Conservation (phyloP, 208 protist genomes). For the Trypanosoma avium region DNA sequence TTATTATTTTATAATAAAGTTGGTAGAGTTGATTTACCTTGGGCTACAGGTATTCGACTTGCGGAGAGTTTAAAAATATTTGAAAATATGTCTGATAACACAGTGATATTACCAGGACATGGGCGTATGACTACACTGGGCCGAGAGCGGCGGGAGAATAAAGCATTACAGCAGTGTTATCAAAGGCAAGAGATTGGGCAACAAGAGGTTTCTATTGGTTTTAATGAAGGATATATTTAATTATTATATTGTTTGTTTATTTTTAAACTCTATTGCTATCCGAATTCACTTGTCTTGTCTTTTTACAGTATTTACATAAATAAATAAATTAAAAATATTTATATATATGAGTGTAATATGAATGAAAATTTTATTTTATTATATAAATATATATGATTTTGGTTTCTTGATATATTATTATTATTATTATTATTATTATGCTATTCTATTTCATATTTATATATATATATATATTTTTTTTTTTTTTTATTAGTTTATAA, state of each 20-base stretch:
- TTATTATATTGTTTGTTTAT: neutral
- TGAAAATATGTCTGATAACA: slow-evolving; percentile 77
- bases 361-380: too few species aligned
- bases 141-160: slow-evolving; percentile 76
- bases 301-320: slow-evolving; percentile 9
- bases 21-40: slow-evolving; percentile 87
- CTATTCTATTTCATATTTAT: too few species aligned
- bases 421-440: too few species aligned
- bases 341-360: too few species aligned
- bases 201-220: slow-evolving; percentile 72
- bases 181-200: slow-evolving; percentile 58
- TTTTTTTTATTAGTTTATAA: too few species aligned
- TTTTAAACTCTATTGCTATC: neutral
- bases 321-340: too few species aligned
- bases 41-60: slow-evolving; percentile 69
- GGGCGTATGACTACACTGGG: slow-evolving; percentile 86
- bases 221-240: slow-evolving; percentile 85
- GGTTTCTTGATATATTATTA: too few species aligned
- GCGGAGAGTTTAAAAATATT: slow-evolving; percentile 80
- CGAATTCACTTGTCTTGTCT: neutral
- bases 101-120: slow-evolving; percentile 83
- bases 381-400: too few species aligned
- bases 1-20: slow-evolving; percentile 83
- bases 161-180: slow-evolving; percentile 67
- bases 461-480: too few species aligned